Evolutionary conservation across 148 eudicot species (phyloP).

Genomic region (Nepenthes gracilis): DNA sequence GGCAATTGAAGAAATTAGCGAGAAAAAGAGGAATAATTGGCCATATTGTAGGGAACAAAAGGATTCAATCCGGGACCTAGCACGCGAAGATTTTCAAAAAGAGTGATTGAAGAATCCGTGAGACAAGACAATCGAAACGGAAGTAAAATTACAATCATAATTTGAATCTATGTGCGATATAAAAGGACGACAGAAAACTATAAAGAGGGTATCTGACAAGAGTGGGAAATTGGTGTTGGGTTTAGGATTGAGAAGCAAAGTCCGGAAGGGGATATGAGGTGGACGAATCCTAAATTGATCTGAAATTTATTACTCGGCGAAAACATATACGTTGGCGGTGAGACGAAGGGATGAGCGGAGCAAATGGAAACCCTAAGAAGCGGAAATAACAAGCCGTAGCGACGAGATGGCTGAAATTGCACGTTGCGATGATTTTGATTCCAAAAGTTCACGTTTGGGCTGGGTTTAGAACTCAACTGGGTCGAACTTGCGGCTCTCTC

Average conservation of each 20-base stretch:
- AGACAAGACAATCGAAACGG: slow-evolving; percentile 13
- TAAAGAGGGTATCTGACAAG: neutral
- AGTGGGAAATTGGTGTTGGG: neutral
- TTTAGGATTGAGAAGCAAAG: neutral
- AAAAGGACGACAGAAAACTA: neutral
- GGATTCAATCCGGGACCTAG: slow-evolving; percentile 89
- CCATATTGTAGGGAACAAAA: slow-evolving; percentile 53
- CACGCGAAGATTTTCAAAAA: slow-evolving; percentile 46
- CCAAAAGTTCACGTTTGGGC: no score
- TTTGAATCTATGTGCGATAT: neutral
- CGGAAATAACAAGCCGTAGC: no score
- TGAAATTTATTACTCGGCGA: neutral
- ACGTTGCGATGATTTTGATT: no score
- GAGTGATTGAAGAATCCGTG: slow-evolving; percentile 22
- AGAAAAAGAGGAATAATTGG: slow-evolving; percentile 50
- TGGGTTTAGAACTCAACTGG: no score
- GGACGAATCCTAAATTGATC: neutral
- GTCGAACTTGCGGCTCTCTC: no score
- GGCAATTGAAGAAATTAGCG: slow-evolving; percentile 25
- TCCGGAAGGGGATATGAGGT: neutral
- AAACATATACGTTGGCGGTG: neutral
- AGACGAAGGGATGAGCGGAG: neutral
- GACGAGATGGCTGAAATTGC: no score
- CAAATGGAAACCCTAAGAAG: no score
- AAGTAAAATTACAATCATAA: slow-evolving; percentile 27